Evolutionary conservation across 768 basidiomycete genomes (phyloP).

Genomic region (Pseudohyphozyma bogoriensis): DNA sequence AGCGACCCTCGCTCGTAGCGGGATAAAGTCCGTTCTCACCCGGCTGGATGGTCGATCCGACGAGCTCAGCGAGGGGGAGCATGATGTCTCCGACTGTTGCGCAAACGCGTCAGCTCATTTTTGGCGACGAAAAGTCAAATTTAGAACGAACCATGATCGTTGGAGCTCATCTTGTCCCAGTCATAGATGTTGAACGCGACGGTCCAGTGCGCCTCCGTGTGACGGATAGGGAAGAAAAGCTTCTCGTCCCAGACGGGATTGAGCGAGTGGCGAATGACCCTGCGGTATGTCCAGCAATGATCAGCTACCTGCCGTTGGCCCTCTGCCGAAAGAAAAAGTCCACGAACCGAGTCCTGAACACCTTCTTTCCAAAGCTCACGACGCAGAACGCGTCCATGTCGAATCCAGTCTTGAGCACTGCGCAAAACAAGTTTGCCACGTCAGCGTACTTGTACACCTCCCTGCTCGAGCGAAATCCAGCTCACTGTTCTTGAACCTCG

Average conservation of each 20-base stretch:
- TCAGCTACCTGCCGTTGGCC: too few species aligned
- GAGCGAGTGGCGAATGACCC: slow-evolving; percentile 69
- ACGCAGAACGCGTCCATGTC: slow-evolving; percentile 99
- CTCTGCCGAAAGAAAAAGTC: slow-evolving; percentile 33
- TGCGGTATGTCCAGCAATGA: slow-evolving; percentile 11
- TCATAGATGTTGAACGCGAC: slow-evolving; percentile 69
- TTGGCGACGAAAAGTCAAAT: background rate
- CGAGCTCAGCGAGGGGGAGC: slow-evolving; percentile 61
- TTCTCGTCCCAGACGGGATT: slow-evolving; percentile 94
- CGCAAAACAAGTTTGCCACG: background rate
- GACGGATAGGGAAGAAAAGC: slow-evolving; percentile 83
- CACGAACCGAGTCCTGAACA: slow-evolving; percentile 61
- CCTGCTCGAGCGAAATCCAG: slow-evolving; percentile 24
- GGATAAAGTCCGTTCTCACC: slow-evolving; percentile 48
- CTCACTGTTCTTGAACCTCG: slow-evolving; percentile 75
- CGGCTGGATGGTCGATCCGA: slow-evolving; percentile 56
- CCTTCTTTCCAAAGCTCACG: slow-evolving; percentile 90
- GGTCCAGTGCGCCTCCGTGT: slow-evolving; percentile 69
- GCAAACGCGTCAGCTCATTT: slow-evolving; percentile 14
- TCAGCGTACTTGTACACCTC: background rate
- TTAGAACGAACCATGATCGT: too few species aligned
- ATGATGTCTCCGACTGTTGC: slow-evolving; percentile 71
- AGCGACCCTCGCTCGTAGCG: slow-evolving; percentile 48
- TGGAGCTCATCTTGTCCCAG: slow-evolving; percentile 85
- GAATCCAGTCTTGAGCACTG: slow-evolving; percentile 76